These are phyloP conservation scores for Phytophthora pluvialis DNA, from an alignment of 352 stramenopile genomes.

Conservation along the genomic window DNA sequence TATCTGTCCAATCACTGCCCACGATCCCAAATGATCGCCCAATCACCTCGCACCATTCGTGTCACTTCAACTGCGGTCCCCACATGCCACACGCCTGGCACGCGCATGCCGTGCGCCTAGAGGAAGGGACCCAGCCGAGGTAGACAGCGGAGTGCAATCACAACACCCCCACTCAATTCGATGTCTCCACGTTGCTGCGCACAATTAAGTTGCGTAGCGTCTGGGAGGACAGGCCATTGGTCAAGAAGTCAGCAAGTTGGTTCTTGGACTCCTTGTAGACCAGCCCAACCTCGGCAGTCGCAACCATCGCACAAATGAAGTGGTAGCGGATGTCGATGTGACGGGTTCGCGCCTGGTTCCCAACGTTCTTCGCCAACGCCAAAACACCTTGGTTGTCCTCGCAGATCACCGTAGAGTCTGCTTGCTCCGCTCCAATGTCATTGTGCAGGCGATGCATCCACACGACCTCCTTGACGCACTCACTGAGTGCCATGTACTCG, in stretches of 20 bases:
- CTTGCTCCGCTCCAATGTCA: conserved; percentile 12
- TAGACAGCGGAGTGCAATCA: not conserved
- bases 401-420: conserved; percentile 16
- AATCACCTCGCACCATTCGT: too few relatives aligned
- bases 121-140: not conserved
- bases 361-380: conserved; percentile 31
- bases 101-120: not conserved
- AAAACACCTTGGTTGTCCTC: conserved; percentile 37
- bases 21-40: too few relatives aligned
- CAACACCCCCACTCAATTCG: not conserved
- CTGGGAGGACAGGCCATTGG: conserved; percentile 25
- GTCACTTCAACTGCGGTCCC: too few relatives aligned
- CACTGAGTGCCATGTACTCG: conserved; percentile 35
- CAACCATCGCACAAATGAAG: conserved; percentile 28
- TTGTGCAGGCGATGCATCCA: conserved; percentile 23
- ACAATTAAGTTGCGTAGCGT: conserved; percentile 19
- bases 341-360: conserved; percentile 27
- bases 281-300: conserved; percentile 14
- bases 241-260: conserved; percentile 27
- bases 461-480: conserved; percentile 27
- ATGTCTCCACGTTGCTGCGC: conserved; percentile 11
- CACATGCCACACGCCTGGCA: not conserved
- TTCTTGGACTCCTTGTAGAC: conserved; percentile 31
- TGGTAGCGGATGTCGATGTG: conserved; percentile 37
- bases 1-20: too few relatives aligned